Evolutionary conservation across 129 eudicot genomes (phyloP), one percentile per base, ranked within the genome.

Genomic region (Scalesia atractyloides): DNA sequence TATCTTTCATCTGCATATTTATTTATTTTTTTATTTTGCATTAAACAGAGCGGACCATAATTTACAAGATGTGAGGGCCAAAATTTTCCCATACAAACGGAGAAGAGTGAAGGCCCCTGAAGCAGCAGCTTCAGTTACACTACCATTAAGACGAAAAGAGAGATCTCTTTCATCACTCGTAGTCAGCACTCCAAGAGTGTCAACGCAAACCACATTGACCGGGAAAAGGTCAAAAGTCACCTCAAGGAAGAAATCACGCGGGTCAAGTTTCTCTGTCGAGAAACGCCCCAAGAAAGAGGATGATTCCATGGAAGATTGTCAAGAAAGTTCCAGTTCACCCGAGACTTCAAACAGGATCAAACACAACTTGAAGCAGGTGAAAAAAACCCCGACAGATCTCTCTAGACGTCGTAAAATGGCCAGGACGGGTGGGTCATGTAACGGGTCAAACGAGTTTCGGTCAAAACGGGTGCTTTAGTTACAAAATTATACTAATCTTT

Each of bases 81-180:
- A 86, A 83, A 92, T 89, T 34, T 92, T 92, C 72, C 97, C 97
- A 22, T 80, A 64, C 77, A 92, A 92, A 85, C 80, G 87, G 77
- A 69, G 73, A 76, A 81, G 86, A 79, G 85, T 85, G 81, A 78
- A 82, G 59, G 88, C 91, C 73, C 88, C 94, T 70, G 96, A 92
- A 75, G 74, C 73, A 57, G 54, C 52, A 34, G 77, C 89, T 59
- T 74, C 94, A 20, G 64, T 80, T 70, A 34, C 87, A 26, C 49
- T 83, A 57, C 93, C 97, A 34, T 82, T 76, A 63, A 85, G 84
- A 82, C 82, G 91, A 68, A 92, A 89, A 76, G 97, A 92, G 74
- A 85, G 96, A 73, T 89, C 96, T 67, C 89, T 92, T 52, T 92
- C 97, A 19, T 89, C 96, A 43, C 68, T 92, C 54, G 97, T 83